Percentiles rank a stretch among this genome's conserved stretches.
phyloP scores from a whole-genome alignment of 2,329 filamentous ascomycete species.

The Fusarium incarnatum region DNA sequence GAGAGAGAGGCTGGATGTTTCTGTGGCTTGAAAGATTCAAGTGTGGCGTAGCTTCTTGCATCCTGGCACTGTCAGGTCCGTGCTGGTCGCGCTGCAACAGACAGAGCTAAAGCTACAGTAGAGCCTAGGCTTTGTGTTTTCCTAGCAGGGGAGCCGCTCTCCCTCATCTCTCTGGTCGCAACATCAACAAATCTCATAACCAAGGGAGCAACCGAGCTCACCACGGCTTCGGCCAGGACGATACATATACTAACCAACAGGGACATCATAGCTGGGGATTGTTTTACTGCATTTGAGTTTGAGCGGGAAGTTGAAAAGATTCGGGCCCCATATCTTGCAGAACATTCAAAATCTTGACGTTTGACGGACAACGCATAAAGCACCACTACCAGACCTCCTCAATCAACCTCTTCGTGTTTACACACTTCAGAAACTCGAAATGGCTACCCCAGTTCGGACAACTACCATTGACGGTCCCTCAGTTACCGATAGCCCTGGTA shows the following conservation, averaged over 20 bases:
- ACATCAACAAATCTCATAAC: slow-evolving; percentile 51
- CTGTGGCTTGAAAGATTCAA: slow-evolving; percentile 27
- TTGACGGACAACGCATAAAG: slow-evolving; percentile 9
- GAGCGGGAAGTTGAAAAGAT: neutral
- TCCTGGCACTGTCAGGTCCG: slow-evolving; percentile 8
- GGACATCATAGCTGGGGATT: slow-evolving; percentile 1
- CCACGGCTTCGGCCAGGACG: slow-evolving; percentile 49
- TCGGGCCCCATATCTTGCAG: slow-evolving; percentile 2
- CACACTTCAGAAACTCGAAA: slow-evolving; percentile 19
- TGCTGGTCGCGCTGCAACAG: slow-evolving; percentile 43
- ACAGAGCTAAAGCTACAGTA: slow-evolving; percentile 31
- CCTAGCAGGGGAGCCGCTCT: slow-evolving; percentile 29
- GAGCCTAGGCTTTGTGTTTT: slow-evolving; percentile 36
- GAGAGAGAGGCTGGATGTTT: neutral
- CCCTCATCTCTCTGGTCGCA: slow-evolving; percentile 32
- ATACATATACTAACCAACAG: slow-evolving; percentile 49
- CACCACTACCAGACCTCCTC: neutral
- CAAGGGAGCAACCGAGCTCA: slow-evolving; percentile 47
- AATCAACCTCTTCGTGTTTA: neutral
- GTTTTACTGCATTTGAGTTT: neutral
- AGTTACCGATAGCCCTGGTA: slow-evolving; percentile 72
- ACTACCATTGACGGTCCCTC: slow-evolving; percentile 58
- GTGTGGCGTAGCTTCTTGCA: slow-evolving; percentile 23
- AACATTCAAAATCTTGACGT: slow-evolving; percentile 9
- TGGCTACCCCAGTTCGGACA: slow-evolving; percentile 50